Evolutionary conservation across 75 land plant species (phyloP).

Genomic region (Picea glauca): DNA sequence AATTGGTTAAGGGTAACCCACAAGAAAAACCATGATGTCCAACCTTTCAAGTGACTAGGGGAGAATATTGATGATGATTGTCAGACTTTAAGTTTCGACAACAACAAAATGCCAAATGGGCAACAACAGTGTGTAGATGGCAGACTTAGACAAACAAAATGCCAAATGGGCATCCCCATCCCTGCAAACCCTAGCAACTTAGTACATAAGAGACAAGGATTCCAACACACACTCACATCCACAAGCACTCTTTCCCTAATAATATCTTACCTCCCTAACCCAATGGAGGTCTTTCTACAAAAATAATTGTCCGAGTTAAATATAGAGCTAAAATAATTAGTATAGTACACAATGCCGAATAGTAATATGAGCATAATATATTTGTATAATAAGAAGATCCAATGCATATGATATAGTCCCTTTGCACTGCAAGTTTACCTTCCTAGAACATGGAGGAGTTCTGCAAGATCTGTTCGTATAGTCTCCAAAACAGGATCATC

Average conservation of each 20-base stretch:
- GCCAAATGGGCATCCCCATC: too few species aligned
- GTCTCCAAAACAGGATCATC: slow-evolving; percentile 66
- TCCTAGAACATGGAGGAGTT: slow-evolving; percentile 69
- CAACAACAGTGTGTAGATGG: too few species aligned
- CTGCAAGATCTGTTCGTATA: slow-evolving; percentile 75
- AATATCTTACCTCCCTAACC: neutral
- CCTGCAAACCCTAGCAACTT: too few species aligned
- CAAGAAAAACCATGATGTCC: too few species aligned
- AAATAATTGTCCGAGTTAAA: neutral
- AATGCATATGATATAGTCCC: neutral
- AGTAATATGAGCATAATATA: neutral
- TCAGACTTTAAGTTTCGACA: too few species aligned
- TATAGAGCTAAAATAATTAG: neutral
- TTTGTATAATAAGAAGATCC: neutral
- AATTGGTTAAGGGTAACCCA: too few species aligned
- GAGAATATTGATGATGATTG: too few species aligned
- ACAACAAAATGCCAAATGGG: too few species aligned
- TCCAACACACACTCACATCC: neutral
- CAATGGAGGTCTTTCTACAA: neutral
- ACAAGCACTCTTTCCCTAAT: neutral
- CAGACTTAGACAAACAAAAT: too few species aligned
- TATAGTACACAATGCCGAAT: neutral
- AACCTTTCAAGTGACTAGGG: too few species aligned
- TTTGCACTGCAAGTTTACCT: slow-evolving; percentile 35
- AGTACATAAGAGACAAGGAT: neutral